Conservation (phyloP, 2,329 filamentous ascomycete species). For the Sporothrix variecibatus region DNA sequence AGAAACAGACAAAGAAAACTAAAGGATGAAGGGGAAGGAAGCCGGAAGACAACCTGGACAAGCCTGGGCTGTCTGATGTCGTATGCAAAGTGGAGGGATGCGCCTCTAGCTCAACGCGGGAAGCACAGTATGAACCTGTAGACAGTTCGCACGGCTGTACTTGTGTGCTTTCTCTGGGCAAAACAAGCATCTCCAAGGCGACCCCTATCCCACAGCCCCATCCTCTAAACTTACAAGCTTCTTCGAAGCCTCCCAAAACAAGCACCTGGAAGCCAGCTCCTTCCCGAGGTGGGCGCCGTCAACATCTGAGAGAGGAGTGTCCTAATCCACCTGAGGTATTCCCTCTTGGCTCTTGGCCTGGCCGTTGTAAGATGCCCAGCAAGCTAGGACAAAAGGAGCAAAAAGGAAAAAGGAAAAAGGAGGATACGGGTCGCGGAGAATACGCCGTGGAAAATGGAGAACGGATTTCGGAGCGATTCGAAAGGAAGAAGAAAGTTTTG, state of each 20-base stretch:
- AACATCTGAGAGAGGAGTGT: neutral
- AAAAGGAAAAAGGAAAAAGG: neutral
- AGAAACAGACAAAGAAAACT: neutral
- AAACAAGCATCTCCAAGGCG: neutral
- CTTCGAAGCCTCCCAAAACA: neutral
- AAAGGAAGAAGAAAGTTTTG: neutral
- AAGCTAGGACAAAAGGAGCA: neutral
- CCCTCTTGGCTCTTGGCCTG: neutral
- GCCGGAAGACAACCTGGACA: neutral
- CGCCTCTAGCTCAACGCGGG: neutral
- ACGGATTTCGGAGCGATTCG: neutral
- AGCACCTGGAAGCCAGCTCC: neutral
- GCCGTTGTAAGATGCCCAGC: neutral
- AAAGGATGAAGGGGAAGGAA: neutral
- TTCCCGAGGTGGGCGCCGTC: neutral
- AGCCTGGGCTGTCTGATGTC: neutral
- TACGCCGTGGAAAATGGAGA: neutral
- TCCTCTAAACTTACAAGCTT: neutral
- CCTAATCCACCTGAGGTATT: neutral
- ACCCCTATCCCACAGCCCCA: neutral
- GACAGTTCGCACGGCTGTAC: slow-evolving; percentile 11
- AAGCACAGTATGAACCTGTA: slow-evolving; percentile 1
- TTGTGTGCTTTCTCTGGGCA: neutral
- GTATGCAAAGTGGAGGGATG: neutral
- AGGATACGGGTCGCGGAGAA: neutral